These are phyloP conservation scores for Casuarina equisetifolia DNA, from an alignment of 306 rosid species.

Conservation along the genomic window DNA sequence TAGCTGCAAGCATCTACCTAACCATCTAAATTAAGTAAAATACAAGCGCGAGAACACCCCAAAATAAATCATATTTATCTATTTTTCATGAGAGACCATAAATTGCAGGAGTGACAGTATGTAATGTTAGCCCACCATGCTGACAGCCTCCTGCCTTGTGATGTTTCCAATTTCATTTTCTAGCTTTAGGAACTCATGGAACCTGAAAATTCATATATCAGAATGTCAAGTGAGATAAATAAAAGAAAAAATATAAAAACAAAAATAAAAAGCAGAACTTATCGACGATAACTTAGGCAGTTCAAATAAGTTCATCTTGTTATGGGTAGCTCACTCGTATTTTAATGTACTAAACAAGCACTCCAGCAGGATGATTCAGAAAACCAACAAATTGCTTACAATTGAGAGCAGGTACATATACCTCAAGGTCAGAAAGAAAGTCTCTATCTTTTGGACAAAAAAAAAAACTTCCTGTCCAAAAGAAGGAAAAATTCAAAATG, in stretches of 20 bases:
- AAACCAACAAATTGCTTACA: slow-evolving; percentile 19
- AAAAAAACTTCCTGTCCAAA: neutral
- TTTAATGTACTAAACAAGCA: slow-evolving; percentile 5
- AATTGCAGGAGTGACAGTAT: slow-evolving; percentile 27
- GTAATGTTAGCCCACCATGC: slow-evolving; percentile 75
- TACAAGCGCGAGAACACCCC: slow-evolving; percentile 16
- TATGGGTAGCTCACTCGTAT: slow-evolving; percentile 18
- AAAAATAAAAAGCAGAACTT: neutral
- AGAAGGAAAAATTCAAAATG: neutral
- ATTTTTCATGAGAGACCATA: neutral
- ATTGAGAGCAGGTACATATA: neutral
- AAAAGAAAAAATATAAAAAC: neutral
- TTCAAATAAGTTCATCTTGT: slow-evolving; percentile 22
- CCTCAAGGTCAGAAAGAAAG: neutral
- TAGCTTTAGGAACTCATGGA: slow-evolving; percentile 93
- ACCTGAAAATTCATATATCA: slow-evolving; percentile 53
- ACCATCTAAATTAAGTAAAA: slow-evolving; percentile 15
- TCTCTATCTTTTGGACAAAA: neutral
- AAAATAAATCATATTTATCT: slow-evolving; percentile 15
- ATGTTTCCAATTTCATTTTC: slow-evolving; percentile 99
- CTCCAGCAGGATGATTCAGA: slow-evolving; percentile 12
- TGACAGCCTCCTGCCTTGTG: slow-evolving; percentile 99
- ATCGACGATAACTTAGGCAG: neutral
- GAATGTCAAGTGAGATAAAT: slow-evolving; percentile 12
- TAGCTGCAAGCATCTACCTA: neutral